Base-by-base conservation (phyloP, 177 flowering plant genomes). In the Tripterygium wilfordii region DNA sequence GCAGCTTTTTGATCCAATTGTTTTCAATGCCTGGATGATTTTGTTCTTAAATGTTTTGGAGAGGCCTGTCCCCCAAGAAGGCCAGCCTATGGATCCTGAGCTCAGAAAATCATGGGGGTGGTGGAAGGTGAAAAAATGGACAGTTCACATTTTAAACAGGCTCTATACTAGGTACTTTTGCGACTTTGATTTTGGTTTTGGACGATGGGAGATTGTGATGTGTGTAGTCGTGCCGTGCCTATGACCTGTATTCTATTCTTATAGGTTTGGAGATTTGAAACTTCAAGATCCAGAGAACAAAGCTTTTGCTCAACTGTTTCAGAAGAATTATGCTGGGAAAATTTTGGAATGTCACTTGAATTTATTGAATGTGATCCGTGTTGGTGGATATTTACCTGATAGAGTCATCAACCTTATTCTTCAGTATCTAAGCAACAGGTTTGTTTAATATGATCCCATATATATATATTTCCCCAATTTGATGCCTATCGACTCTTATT, bases 81-180 rank as follows among this genome's bases (percentile, higher is more conserved):
- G 97, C n/a, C 91, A 94, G 60, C 97, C 99, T 9, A 39, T 56
- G 32, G 99, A 94, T 70, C 96, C 94, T 33, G 99, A 94, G 58
- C 66, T 58, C 8, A 74, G 97, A 53, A 94, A 88, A 72, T 71
- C 96, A 18, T 94, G 97, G 97, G 96, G 97, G 15, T 94, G 99
- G 99, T 94, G 99, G 99, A 94, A 94, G 69, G 99, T 87, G 31
- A 90, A 94, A 71, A 94, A 94, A 59, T 94, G 99, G 99, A 88
- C 92, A 0, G 91, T 88, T 55, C 99, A 94, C 58, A 94, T 94
- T 57, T 67, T 94, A 54, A 94, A 94, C 48, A 82, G 99, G 40
- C 74, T 94, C 31, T 94, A 87, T 54, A 90, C 96, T 35, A 54
- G 99, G 99, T 90, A 49, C 51, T 71, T n/a, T n/a, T n/a, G n/a